A percentile compares a stretch with the other conserved stretches of the same genome.
phyloP scores from a whole-genome alignment of 768 basidiomycete species.

The Panaeolus papilionaceus region DNA sequence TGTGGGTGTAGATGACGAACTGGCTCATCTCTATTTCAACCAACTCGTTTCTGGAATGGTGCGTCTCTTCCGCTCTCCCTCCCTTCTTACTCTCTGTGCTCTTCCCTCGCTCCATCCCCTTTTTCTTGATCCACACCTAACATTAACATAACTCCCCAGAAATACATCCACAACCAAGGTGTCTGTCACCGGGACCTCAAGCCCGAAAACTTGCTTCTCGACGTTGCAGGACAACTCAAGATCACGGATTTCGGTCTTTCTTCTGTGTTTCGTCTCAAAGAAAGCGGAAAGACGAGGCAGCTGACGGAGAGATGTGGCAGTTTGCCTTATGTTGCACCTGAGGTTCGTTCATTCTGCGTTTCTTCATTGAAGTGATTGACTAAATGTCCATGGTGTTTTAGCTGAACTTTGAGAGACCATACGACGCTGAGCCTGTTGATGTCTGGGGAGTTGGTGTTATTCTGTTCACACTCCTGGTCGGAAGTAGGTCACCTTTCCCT shows the following conservation, averaged over 20 bases:
- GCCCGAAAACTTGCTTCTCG: conserved; percentile 93
- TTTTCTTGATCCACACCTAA: conserved; percentile 1
- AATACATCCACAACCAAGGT: conserved; percentile 86
- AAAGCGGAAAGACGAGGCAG: conserved; percentile 73
- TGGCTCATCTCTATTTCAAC: conserved; percentile 89
- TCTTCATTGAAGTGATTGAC: background rate
- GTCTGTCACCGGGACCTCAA: conserved; percentile 97
- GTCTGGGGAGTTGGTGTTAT: conserved; percentile 97
- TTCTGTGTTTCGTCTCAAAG: conserved; percentile 86
- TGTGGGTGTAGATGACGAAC: conserved; percentile 82
- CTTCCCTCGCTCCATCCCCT: background rate
- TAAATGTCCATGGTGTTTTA: conserved; percentile 32
- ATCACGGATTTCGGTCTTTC: conserved; percentile 96
- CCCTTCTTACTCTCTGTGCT: background rate
- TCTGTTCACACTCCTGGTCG: conserved; percentile 86
- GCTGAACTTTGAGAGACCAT: conserved; percentile 72
- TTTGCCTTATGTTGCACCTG: conserved; percentile 93
- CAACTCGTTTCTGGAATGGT: conserved; percentile 89
- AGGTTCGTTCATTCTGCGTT: conserved; percentile 56
- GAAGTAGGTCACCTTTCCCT: conserved; percentile 65
- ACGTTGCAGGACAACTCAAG: conserved; percentile 84
- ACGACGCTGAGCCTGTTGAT: conserved; percentile 92
- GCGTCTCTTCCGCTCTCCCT: conserved; percentile 29
- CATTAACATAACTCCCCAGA: conserved; percentile 45
- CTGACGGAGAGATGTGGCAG: conserved; percentile 90